Conservation (phyloP, 352 stramenopile species). For the Globisporangium barbulae region DNA sequence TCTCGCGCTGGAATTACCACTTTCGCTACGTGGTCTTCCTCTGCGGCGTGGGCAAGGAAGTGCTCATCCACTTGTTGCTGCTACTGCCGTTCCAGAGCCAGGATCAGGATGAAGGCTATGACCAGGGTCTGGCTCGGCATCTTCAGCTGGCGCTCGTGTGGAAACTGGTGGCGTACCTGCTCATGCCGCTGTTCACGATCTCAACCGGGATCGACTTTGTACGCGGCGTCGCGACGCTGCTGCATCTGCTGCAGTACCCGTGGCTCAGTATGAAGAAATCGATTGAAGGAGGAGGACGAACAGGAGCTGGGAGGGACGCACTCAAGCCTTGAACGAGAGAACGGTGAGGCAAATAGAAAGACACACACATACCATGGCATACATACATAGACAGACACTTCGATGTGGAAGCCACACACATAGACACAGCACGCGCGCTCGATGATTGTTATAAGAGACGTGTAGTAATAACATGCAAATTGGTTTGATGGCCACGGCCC, state of each 20-base stretch:
- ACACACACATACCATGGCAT: neutral
- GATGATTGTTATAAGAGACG: slow-evolving; percentile 8
- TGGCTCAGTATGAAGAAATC: slow-evolving; percentile 16
- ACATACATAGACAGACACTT: slow-evolving; percentile 3
- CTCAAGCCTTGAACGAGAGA: neutral
- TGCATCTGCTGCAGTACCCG: slow-evolving; percentile 50
- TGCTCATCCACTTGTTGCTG: slow-evolving; percentile 60
- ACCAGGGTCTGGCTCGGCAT: neutral
- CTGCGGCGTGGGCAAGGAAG: slow-evolving; percentile 55
- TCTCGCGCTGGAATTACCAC: slow-evolving; percentile 52
- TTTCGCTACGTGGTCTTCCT: slow-evolving; percentile 36
- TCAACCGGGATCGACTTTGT: slow-evolving; percentile 57
- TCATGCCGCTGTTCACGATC: slow-evolving; percentile 59
- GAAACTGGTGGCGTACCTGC: slow-evolving; percentile 36
- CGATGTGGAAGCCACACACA: neutral
- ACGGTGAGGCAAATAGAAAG: neutral
- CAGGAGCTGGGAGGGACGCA: neutral
- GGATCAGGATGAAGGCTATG: neutral
- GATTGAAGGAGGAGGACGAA: neutral
- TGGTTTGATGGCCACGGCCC: neutral
- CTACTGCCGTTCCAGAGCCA: slow-evolving; percentile 41
- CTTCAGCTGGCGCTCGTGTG: slow-evolving; percentile 12
- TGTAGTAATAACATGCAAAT: slow-evolving; percentile 12
- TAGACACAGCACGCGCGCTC: neutral
- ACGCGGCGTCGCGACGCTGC: slow-evolving; percentile 43